phyloP scores from a whole-genome alignment of 768 basidiomycete genomes.

The Boletus speciosus region DNA sequence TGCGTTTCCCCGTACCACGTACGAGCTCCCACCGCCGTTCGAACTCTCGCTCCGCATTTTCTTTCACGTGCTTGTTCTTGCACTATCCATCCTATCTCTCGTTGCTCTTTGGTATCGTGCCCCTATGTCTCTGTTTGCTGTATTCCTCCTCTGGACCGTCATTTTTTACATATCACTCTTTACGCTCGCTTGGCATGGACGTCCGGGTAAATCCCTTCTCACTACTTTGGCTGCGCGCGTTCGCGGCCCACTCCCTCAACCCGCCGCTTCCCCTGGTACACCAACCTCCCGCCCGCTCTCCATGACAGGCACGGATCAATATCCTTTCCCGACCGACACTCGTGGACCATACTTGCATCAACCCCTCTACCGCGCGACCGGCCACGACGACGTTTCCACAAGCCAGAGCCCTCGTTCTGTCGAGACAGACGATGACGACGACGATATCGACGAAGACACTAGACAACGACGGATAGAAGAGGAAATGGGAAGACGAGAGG shows the following conservation, averaged over 20 bases:
- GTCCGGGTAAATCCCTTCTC: conserved; percentile 55
- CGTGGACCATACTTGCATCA: conserved; percentile 67
- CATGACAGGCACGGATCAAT: conserved; percentile 39
- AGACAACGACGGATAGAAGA: conserved; percentile 74
- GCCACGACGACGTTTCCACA: conserved; percentile 41
- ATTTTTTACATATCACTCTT: conserved; percentile 56
- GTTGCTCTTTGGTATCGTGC: conserved; percentile 57
- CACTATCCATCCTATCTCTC: conserved; percentile 54
- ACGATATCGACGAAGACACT: conserved; percentile 71
- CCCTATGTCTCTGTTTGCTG: conserved; percentile 51
- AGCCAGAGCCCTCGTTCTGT: conserved; percentile 44
- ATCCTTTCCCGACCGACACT: conserved; percentile 42
- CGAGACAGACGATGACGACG: conserved; percentile 60
- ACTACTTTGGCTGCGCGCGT: conserved; percentile 46
- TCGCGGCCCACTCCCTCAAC: conserved; percentile 32
- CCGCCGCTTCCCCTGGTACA: conserved; percentile 33
- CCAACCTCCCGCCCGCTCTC: conserved; percentile 41
- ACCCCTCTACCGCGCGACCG: conserved; percentile 52
- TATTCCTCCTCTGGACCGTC: conserved; percentile 61
- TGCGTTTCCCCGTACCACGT: conserved; percentile 19
- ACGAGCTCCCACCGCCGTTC: conserved; percentile 36
- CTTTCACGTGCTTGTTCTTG: conserved; percentile 57
- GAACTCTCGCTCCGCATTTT: conserved; percentile 46
- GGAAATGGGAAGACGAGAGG: conserved; percentile 78
- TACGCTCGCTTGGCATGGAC: conserved; percentile 53